These are phyloP conservation scores for Nicotiana benthamiana DNA, from an alignment of 257 asterid species.

Conservation along the genomic window DNA sequence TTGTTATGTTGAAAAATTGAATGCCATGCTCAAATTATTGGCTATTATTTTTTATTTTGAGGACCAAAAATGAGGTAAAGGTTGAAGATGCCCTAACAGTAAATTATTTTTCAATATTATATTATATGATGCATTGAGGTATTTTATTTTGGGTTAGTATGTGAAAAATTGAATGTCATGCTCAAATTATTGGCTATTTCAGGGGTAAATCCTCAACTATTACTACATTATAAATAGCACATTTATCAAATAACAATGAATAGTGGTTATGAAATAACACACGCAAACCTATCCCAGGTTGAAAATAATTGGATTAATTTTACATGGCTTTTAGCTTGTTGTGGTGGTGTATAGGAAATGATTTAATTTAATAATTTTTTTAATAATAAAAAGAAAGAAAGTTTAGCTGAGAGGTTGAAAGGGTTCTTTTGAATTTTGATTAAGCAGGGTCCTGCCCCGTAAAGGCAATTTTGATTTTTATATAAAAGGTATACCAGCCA, in stretches of 20 bases:
- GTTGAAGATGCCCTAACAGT: too few species aligned
- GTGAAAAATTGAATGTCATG: neutral
- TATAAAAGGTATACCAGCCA: neutral
- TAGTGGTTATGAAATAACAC: neutral
- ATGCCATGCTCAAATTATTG: too few species aligned
- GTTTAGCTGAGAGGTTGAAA: neutral
- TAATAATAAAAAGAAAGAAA: neutral
- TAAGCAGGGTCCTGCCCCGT: neutral
- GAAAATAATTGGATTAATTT: neutral
- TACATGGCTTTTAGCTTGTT: neutral
- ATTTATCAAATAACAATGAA: neutral
- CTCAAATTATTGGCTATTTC: neutral
- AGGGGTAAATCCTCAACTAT: neutral
- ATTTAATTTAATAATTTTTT: neutral
- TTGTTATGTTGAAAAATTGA: neutral
- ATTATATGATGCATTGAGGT: neutral
- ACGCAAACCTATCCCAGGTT: neutral
- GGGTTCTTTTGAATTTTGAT: neutral
- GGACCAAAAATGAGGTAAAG: too few species aligned
- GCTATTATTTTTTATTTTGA: too few species aligned
- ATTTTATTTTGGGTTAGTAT: neutral
- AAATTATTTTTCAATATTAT: slow-evolving; percentile 6
- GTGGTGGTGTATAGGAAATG: neutral
- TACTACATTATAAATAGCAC: neutral
- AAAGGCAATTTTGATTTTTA: neutral